Evolutionary conservation across 352 stramenopile genomes (phyloP), one percentile per base, ranked within the genome.

Genomic region (Thalassiosira mediterranea): DNA sequence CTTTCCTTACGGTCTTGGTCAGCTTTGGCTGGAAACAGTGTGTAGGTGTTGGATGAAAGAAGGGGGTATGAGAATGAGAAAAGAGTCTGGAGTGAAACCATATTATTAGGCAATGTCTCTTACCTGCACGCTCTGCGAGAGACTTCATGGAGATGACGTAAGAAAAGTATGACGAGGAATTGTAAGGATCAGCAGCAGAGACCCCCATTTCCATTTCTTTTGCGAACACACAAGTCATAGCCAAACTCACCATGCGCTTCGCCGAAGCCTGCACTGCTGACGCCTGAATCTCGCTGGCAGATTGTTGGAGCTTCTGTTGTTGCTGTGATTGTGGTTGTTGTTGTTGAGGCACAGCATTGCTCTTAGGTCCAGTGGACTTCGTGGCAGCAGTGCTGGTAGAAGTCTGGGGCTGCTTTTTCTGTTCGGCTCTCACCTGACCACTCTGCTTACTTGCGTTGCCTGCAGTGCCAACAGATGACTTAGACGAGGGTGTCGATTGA

Each of bases 401-500:
- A 57, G 73, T 82, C 19, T 73, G 63, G 38, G 72, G 65, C 42
- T 70, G 60, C 28, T 82, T 77, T 53, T 70, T 73, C 15, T 46
- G 40, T 46, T 77, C 65, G 28, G 68, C 42, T 57, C 73, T 46
- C 34, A 42, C 7, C 34, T 42, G 34, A 42, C 13, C 13, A 25
- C 51, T 29, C 38, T 40, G 21, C 15, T 13, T 23, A 37, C 19
- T 37, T 11, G 21, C 7, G 28, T 32, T 44, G 5, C 19, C 46
- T 31, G 28, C n/a, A n/a, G n/a, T n/a, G n/a, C n/a, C n/a, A 7
- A 42, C 34, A 7, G 13, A 13, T 13, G 7, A 13, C 13, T 42
- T 42, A 13, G 34, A 13, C 7, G 34, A 7, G 34, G 7, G 7
- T 42, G 34, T 42, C 7, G 34, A 7, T 7, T 7, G 7, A 42